phyloP scores from a whole-genome alignment of 164 flowering plant genomes.

The Aristolochia fimbriata region DNA sequence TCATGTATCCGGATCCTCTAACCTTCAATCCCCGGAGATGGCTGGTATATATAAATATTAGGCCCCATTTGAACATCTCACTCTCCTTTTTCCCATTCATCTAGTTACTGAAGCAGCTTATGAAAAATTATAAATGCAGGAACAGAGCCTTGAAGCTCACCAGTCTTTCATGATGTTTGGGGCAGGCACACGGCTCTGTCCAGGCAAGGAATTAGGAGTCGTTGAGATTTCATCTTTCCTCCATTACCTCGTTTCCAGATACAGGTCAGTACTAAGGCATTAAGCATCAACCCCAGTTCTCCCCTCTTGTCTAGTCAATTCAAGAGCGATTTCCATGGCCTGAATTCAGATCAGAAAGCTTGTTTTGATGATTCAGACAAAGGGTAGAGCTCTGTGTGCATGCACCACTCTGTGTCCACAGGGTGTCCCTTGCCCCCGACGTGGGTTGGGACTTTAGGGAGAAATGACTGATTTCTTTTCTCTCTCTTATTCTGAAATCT shows the following conservation, averaged over 20 bases:
- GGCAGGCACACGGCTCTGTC: conserved; percentile 76
- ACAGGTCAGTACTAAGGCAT: conserved; percentile 33
- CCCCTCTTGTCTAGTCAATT: too few relatives aligned
- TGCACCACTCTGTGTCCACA: too few relatives aligned
- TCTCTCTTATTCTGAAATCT: not conserved
- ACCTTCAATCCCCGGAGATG: conserved; percentile 58
- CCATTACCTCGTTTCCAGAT: conserved; percentile 77
- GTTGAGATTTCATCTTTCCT: conserved; percentile 66
- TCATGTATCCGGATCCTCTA: conserved; percentile 37
- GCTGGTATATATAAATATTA: too few relatives aligned
- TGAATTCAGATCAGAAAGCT: too few relatives aligned
- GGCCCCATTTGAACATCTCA: conserved; percentile 1
- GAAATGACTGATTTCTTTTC: too few relatives aligned
- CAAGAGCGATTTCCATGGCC: too few relatives aligned
- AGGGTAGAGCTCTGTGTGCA: too few relatives aligned
- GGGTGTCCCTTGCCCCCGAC: too few relatives aligned
- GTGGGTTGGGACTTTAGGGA: too few relatives aligned
- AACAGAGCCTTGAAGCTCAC: conserved; percentile 40
- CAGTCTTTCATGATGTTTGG: conserved; percentile 60
- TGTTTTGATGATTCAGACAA: too few relatives aligned
- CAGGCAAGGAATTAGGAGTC: conserved; percentile 85
- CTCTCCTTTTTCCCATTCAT: not conserved
- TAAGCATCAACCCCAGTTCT: too few relatives aligned
- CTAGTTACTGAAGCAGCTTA: not conserved
- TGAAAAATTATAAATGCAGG: not conserved